Base-by-base conservation (phyloP, 768 basidiomycete genomes). In the Lentinula edodes region DNA sequence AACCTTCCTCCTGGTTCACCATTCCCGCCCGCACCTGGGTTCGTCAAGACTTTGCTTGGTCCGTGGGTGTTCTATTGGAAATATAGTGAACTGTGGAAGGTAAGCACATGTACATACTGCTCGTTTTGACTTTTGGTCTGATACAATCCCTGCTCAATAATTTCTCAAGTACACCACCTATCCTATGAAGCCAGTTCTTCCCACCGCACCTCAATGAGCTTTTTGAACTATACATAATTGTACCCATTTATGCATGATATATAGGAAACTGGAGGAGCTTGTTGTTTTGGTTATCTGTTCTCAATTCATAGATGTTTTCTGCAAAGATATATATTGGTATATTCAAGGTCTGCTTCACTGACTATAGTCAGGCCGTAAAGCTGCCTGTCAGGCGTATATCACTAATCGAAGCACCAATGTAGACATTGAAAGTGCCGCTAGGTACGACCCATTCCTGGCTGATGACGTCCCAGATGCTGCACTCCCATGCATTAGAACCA, bases 371-470 rank as follows among this genome's bases (percentile, higher is more conserved):
- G 34, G 13, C 7, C 60, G 73, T 58, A 55, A 66, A 62, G 10
- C 56, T 38, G 2, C 75, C 76, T 18, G 66, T 74, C 61, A 83
- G 67, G 36, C 78, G 70, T 43, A 82, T 75, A 69, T 84, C 81
- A 61, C 69, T 71, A 52, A 76, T 81, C 5, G 81, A 82, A 8
- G 81, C 80, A 8, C 86, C 85, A 41, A 84, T 77, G 60, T 72
- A 79, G 36, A 86, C 79, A 0, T 66, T 75, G 67, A 85, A 87
- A 32, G 69, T 76, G 2, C 86, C 86, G 1, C 72, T 51, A 8
- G 84, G 84, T 5, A 78, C 74, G 4, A 76, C 71, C 76, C 83
- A 87, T 20, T 69, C 65, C 68, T 87, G 85, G 50, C 72, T 74
- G 5, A 73, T 70, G 0, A 79, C 78, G 70, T 86, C 80, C 86